Evolutionary conservation across 257 asterid species (phyloP).

Genomic region (Nicotiana attenuata): DNA sequence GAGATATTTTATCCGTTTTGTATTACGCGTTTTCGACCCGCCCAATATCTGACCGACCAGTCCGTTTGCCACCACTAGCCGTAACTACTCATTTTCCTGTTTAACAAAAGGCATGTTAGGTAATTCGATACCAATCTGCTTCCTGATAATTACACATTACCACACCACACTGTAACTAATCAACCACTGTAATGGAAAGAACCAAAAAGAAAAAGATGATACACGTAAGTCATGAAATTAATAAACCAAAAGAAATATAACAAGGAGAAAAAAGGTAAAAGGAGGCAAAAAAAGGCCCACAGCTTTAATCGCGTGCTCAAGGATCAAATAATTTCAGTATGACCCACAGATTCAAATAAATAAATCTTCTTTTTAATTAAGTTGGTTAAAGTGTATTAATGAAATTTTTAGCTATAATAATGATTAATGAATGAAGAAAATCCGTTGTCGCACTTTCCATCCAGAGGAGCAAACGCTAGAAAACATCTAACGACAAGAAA

Average conservation of each 20-base stretch:
- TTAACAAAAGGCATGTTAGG: background rate
- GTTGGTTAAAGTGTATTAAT: background rate
- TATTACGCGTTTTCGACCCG: too few species aligned
- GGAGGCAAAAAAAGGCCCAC: conserved; percentile 11
- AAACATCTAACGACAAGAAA: background rate
- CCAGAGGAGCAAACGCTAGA: background rate
- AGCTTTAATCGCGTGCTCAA: conserved; percentile 41
- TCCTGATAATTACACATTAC: background rate
- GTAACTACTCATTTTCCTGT: background rate
- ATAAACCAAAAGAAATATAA: background rate
- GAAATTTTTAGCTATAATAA: background rate
- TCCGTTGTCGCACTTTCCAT: background rate
- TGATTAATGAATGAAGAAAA: background rate
- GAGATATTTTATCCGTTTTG: too few species aligned
- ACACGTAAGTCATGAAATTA: background rate
- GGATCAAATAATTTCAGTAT: conserved; percentile 22
- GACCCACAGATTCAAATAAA: conserved; percentile 18
- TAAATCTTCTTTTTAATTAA: background rate
- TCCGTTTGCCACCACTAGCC: too few species aligned
- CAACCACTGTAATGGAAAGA: background rate
- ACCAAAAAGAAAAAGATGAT: background rate
- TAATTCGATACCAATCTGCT: background rate
- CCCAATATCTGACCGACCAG: too few species aligned
- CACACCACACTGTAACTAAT: background rate
- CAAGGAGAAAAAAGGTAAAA: background rate